A percentile compares a stretch with the other conserved stretches of the same genome.
These are phyloP conservation scores for Neurospora sp. DNA, from an alignment of 2,329 filamentous ascomycete species.

Conservation along the genomic window DNA sequence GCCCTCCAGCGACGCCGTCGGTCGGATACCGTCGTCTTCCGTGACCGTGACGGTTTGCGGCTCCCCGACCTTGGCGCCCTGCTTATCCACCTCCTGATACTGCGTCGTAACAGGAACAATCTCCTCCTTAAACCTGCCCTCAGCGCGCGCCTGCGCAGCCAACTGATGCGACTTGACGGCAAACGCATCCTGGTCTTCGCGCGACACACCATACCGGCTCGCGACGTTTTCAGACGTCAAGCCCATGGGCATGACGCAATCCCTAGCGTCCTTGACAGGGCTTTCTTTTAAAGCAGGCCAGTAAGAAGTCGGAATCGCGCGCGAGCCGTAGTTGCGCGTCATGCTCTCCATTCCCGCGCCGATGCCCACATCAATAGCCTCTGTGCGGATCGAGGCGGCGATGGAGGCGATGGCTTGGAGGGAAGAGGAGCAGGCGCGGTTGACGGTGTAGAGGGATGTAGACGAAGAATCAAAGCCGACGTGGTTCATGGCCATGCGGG, in stretches of 20 bases:
- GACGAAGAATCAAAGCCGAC: slow-evolving; percentile 58
- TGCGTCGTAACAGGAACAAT: slow-evolving; percentile 71
- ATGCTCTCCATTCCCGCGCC: slow-evolving; percentile 94
- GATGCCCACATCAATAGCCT: slow-evolving; percentile 92
- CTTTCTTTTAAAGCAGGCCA: slow-evolving; percentile 66
- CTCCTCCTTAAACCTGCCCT: slow-evolving; percentile 65
- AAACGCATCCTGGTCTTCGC: slow-evolving; percentile 75
- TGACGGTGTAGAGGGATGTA: slow-evolving; percentile 76
- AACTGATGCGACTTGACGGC: slow-evolving; percentile 65
- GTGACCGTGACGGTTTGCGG: slow-evolving; percentile 56
- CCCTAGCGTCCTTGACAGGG: slow-evolving; percentile 57
- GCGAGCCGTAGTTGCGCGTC: slow-evolving; percentile 78
- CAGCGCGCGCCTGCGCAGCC: slow-evolving; percentile 58
- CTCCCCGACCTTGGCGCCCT: slow-evolving; percentile 37
- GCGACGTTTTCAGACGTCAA: slow-evolving; percentile 86
- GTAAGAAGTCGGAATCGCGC: slow-evolving; percentile 73
- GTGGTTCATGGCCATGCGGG: slow-evolving; percentile 83
- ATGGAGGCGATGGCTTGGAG: slow-evolving; percentile 68
- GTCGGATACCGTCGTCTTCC: slow-evolving; percentile 75
- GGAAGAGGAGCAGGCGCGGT: slow-evolving; percentile 74
- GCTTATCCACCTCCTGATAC: slow-evolving; percentile 54
- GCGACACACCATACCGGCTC: slow-evolving; percentile 58
- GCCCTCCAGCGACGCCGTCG: slow-evolving; percentile 56
- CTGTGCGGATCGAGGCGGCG: slow-evolving; percentile 66
- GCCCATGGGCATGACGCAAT: slow-evolving; percentile 94